Evolutionary conservation across 345 rosid genomes (phyloP).

Genomic region (Clausena lansium): DNA sequence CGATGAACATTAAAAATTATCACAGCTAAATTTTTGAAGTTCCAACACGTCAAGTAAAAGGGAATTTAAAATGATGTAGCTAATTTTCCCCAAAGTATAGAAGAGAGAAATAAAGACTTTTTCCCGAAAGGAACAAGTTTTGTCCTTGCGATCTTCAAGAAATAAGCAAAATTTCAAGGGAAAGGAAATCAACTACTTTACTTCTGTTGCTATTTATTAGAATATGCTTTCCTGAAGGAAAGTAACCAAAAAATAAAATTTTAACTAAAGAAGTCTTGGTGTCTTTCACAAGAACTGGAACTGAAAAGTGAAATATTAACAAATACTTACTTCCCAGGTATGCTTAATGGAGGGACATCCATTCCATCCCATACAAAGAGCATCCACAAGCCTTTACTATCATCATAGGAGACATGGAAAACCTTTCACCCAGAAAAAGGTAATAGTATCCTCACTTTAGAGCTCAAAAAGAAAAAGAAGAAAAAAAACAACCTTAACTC

Average conservation of each 20-base stretch:
- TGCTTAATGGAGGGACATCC: conserved; percentile 18
- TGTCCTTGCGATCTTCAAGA: background rate
- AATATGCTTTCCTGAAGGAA: background rate
- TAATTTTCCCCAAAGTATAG: background rate
- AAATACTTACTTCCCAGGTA: conserved; percentile 14
- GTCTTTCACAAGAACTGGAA: background rate
- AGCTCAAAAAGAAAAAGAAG: background rate
- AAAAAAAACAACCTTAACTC: background rate
- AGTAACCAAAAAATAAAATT: background rate
- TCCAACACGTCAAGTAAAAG: background rate
- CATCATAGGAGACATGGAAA: conserved; percentile 9
- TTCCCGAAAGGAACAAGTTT: background rate
- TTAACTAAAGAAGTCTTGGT: background rate
- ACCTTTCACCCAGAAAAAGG: conserved; percentile 13
- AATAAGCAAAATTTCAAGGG: background rate
- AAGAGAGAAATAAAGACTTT: background rate
- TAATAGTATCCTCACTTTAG: background rate
- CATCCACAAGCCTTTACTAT: conserved; percentile 5
- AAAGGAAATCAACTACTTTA: background rate
- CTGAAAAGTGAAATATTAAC: background rate
- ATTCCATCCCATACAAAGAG: conserved; percentile 28
- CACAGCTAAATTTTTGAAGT: background rate
- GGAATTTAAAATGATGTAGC: background rate
- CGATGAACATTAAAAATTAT: background rate
- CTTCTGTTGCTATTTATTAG: background rate